Conservation (phyloP, 345 rosid genomes). For the Linum tenue region DNA sequence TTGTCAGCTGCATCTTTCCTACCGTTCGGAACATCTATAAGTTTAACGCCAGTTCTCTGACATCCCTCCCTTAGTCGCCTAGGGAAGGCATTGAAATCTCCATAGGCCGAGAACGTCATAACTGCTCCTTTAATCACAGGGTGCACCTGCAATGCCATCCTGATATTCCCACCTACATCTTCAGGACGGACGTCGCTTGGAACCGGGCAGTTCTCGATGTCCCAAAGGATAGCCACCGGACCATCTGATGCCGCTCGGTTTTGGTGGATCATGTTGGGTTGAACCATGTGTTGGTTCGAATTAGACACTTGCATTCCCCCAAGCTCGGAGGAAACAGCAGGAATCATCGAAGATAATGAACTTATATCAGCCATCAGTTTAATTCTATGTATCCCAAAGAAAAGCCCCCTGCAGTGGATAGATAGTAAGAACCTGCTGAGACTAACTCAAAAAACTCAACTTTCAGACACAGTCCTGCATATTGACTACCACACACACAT, state of each 20-base stretch:
- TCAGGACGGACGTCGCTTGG: constrained; percentile 90
- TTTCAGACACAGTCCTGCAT: no score
- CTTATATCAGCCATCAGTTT: constrained; percentile 1
- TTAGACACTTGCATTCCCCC: constrained; percentile 14
- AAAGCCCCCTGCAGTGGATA: background rate
- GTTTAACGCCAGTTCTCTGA: constrained; percentile 94
- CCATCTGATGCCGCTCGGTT: constrained; percentile 37
- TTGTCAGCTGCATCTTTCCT: constrained; percentile 97
- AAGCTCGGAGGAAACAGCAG: constrained; percentile 8
- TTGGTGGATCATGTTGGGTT: constrained; percentile 25
- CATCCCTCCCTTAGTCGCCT: constrained; percentile 93
- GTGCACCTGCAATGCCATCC: constrained; percentile 85
- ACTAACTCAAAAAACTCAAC: no score
- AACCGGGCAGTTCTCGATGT: constrained; percentile 87
- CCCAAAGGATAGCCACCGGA: constrained; percentile 88
- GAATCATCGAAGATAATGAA: constrained; percentile 1
- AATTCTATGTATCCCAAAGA: background rate
- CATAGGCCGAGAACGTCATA: constrained; percentile 75
- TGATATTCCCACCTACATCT: constrained; percentile 81
- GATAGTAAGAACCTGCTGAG: background rate
- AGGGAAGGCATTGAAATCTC: constrained; percentile 91
- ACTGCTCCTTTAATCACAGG: constrained; percentile 76
- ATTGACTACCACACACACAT: no score
- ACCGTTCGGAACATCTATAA: constrained; percentile 90
- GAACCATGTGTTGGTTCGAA: constrained; percentile 23